phyloP scores from a whole-genome alignment of 768 basidiomycete genomes.

The Lyophyllum semitale region DNA sequence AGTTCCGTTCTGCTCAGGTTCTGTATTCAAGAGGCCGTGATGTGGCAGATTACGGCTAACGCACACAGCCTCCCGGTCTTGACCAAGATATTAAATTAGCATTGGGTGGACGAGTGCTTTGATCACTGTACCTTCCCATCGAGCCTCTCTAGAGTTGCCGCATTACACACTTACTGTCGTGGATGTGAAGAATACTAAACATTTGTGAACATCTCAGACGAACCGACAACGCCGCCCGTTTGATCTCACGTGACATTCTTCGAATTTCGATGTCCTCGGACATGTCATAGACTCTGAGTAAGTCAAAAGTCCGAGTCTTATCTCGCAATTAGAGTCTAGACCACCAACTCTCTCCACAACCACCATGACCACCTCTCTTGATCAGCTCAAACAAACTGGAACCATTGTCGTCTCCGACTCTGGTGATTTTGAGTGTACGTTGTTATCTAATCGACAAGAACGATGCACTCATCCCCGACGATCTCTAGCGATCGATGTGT shows the following conservation, averaged over 20 bases:
- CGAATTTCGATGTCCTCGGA: conserved; percentile 6
- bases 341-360: conserved; percentile 19
- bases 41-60: too few relatives aligned
- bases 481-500: conserved; percentile 81
- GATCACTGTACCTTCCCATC: too few relatives aligned
- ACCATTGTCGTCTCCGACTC: conserved; percentile 98
- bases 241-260: conserved; percentile 15
- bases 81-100: too few relatives aligned
- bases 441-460: conserved; percentile 12
- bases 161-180: too few relatives aligned
- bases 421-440: conserved; percentile 87
- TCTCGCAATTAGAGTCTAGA: conserved; percentile 6
- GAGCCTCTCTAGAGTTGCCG: too few relatives aligned
- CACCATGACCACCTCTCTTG: conserved; percentile 79
- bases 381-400: conserved; percentile 85
- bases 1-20: too few relatives aligned
- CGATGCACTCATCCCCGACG: conserved; percentile 16
- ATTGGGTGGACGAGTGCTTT: too few relatives aligned
- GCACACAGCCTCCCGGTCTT: too few relatives aligned
- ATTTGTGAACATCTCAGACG: background rate
- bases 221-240: background rate
- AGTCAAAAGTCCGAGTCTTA: conserved; percentile 11
- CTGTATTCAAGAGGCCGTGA: too few relatives aligned
- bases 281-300: background rate
- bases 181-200: too few relatives aligned